phyloP scores from a whole-genome alignment of 2,329 filamentous ascomycete species.

The Penicillium sp. region DNA sequence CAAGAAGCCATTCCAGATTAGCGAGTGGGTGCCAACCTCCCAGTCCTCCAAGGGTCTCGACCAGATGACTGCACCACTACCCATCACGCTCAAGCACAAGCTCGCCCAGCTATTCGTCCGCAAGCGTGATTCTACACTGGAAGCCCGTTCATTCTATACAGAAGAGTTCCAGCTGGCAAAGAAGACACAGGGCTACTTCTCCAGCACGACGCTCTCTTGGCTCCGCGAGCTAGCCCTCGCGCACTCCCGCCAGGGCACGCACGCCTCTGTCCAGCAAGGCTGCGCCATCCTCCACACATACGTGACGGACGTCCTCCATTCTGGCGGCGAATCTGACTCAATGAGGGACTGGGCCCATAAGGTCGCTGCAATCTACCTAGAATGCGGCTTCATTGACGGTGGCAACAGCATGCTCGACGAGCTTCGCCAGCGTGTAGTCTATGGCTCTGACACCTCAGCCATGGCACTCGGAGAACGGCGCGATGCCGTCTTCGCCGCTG shows the following conservation, averaged over 20 bases:
- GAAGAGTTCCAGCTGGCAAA: conserved; percentile 48
- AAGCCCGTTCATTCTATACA: conserved; percentile 41
- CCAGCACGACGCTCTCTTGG: conserved; percentile 46
- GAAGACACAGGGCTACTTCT: conserved; percentile 48
- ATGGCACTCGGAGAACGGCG: conserved; percentile 32
- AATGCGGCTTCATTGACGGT: conserved; percentile 43
- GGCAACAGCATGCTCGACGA: conserved; percentile 47
- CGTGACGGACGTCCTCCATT: conserved; percentile 43
- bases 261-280: conserved; percentile 42
- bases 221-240: conserved; percentile 46
- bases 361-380: conserved; percentile 49
- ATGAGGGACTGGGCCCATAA: conserved; percentile 48
- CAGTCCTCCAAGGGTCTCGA: conserved; percentile 29
- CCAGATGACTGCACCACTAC: conserved; percentile 38
- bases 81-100: conserved; percentile 51
- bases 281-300: conserved; percentile 42
- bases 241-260: conserved; percentile 40
- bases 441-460: conserved; percentile 38
- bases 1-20: conserved; percentile 46
- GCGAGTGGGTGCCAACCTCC: conserved; percentile 37
- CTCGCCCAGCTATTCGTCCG: conserved; percentile 51
- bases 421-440: conserved; percentile 52
- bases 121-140: conserved; percentile 37
- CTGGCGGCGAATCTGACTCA: conserved; percentile 44
- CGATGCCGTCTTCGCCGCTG: conserved; percentile 48